A percentile compares a stretch with the other conserved stretches of the same genome.
phyloP scores from a whole-genome alignment of 805 yeast genomes.

The Saccharomycopsis capsularis region DNA sequence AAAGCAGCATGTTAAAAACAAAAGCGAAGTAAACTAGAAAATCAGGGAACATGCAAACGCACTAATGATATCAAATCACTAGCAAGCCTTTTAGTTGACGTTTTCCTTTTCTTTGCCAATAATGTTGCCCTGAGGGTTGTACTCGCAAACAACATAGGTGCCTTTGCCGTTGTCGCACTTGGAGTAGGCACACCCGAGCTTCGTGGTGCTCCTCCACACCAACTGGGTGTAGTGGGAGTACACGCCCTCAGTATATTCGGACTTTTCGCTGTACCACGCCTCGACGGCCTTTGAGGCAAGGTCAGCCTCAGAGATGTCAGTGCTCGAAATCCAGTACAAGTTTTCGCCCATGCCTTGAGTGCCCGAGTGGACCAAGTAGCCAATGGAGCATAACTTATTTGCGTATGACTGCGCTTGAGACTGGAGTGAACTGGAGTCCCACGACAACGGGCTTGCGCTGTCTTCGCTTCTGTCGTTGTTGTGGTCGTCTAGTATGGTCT shows the following conservation, averaged over 20 bases:
- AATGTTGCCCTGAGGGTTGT: constrained; percentile 53
- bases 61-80: no score
- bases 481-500: constrained; percentile 49
- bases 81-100: no score
- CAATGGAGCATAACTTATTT: constrained; percentile 45
- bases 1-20: no score
- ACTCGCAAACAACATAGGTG: constrained; percentile 53
- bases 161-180: constrained; percentile 42
- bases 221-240: constrained; percentile 71
- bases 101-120: constrained; percentile 30
- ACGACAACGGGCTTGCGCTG: constrained; percentile 40
- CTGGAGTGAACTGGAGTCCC: constrained; percentile 46
- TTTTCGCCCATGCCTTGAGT: constrained; percentile 66
- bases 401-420: constrained; percentile 52
- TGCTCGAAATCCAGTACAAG: constrained; percentile 61
- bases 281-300: constrained; percentile 34
- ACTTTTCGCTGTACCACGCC: constrained; percentile 70
- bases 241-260: constrained; percentile 40
- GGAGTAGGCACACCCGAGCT: constrained; percentile 72
- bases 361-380: constrained; percentile 52
- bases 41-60: neutral
- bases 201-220: constrained; percentile 58
- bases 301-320: constrained; percentile 27
- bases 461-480: constrained; percentile 44
- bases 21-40: no score